Percentiles rank a stretch among this genome's conserved stretches.
These are phyloP conservation scores for Cercospora sp. DNA, from an alignment of 2,329 filamentous ascomycete genomes.

Conservation along the genomic window DNA sequence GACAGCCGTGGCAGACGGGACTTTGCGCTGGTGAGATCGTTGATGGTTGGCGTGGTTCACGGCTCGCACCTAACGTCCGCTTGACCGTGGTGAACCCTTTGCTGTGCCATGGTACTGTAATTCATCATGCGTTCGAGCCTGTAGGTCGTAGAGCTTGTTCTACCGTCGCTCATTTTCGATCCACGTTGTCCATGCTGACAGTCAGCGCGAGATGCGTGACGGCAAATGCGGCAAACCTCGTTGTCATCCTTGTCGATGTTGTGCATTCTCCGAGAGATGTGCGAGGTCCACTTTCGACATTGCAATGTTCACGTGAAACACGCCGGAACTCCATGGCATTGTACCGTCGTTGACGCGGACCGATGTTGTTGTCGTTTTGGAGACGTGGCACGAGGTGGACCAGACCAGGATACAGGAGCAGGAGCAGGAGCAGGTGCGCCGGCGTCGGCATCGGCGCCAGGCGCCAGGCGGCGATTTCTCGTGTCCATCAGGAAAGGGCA, in stretches of 20 bases:
- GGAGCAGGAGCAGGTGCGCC: neutral
- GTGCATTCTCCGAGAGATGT: neutral
- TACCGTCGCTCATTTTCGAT: neutral
- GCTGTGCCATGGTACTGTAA: conserved; percentile 2
- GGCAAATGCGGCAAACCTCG: neutral
- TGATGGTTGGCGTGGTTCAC: neutral
- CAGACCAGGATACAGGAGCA: neutral
- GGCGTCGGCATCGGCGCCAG: neutral
- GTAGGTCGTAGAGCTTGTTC: neutral
- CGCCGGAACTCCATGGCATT: neutral
- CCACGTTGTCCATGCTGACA: neutral
- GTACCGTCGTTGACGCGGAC: neutral
- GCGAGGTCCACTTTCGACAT: neutral
- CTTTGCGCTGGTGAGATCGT: conserved; percentile 2
- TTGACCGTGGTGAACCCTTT: neutral
- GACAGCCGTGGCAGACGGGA: conserved; percentile 4
- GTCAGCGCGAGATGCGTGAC: neutral
- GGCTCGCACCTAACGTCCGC: neutral
- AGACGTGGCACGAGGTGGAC: neutral
- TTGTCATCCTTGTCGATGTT: neutral
- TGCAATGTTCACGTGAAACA: neutral
- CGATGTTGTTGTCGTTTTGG: neutral
- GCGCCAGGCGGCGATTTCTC: neutral
- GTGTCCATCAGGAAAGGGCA: neutral
- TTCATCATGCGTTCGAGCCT: neutral